Percentiles rank a stretch among this genome's conserved stretches.
These are phyloP conservation scores for Hibiscus tridactylites DNA, from an alignment of 345 rosid species.

Conservation along the genomic window DNA sequence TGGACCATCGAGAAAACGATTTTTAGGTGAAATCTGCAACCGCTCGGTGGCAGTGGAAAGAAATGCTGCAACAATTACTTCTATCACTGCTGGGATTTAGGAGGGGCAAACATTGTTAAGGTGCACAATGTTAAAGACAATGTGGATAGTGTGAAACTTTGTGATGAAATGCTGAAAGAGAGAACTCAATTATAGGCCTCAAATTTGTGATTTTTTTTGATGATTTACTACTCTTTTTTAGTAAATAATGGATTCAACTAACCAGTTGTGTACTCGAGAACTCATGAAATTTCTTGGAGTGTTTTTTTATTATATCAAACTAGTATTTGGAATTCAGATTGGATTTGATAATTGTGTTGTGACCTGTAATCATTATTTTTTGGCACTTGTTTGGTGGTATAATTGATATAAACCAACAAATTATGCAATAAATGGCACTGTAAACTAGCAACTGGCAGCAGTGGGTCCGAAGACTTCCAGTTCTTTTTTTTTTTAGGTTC, in stretches of 20 bases:
- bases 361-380: not conserved
- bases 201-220: not conserved
- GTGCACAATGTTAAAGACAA: conserved; percentile 79
- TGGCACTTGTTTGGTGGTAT: not conserved
- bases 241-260: not conserved
- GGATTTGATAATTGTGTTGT: not conserved
- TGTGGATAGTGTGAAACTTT: conserved; percentile 61
- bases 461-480: not conserved
- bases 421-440: not conserved
- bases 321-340: not conserved
- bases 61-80: conserved; percentile 81
- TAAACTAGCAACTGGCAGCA: not conserved
- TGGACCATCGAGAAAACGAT: conserved; percentile 84
- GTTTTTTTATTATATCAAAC: not conserved
- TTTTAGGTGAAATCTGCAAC: conserved; percentile 69
- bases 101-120: conserved; percentile 83
- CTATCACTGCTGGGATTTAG: conserved; percentile 55
- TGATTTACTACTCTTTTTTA: not conserved
- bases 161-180: conserved; percentile 58
- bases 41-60: conserved; percentile 57
- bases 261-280: not conserved
- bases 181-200: not conserved
- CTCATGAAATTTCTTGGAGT: not conserved
- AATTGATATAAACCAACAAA: not conserved
- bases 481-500: no score